These are phyloP conservation scores for Geotrichum restrictum DNA, from an alignment of 1,139 yeast species.

Conservation along the genomic window DNA sequence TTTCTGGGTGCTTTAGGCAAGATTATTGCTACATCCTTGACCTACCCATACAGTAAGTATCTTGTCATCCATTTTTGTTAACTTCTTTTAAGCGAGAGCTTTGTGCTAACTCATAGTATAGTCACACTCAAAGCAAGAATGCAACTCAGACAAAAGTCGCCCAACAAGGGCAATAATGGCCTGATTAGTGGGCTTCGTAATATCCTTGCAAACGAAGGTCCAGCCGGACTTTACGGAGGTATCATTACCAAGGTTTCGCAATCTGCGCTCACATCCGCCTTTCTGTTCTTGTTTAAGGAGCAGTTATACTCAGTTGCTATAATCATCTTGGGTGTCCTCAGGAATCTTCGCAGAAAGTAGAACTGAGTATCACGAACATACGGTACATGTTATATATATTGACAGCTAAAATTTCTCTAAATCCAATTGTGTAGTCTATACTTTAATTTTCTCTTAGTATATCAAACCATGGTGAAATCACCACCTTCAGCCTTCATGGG, in stretches of 20 bases:
- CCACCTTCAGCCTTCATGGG: neutral
- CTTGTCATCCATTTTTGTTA: neutral
- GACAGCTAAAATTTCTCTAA: neutral
- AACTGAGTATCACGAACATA: no score
- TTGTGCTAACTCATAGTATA: neutral
- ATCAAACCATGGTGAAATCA: neutral
- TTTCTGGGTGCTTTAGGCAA: conserved; percentile 87
- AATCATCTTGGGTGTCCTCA: conserved; percentile 30
- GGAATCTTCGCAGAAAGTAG: conserved; percentile 23
- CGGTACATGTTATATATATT: no score
- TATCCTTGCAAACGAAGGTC: conserved; percentile 65
- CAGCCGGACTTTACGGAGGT: conserved; percentile 76
- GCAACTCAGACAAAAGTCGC: conserved; percentile 57
- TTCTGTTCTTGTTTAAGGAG: conserved; percentile 86
- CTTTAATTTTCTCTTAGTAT: neutral
- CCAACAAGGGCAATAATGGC: conserved; percentile 28
- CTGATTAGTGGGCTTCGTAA: conserved; percentile 40
- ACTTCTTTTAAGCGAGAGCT: neutral
- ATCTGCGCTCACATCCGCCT: conserved; percentile 83
- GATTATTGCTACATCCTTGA: conserved; percentile 75
- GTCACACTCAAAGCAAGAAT: conserved; percentile 84
- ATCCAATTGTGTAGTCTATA: neutral
- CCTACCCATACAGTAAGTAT: conserved; percentile 64
- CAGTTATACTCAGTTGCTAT: conserved; percentile 49
- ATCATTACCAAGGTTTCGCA: conserved; percentile 74